Conservation (phyloP, 805 yeast species). For the Ogataea ramenticola region DNA sequence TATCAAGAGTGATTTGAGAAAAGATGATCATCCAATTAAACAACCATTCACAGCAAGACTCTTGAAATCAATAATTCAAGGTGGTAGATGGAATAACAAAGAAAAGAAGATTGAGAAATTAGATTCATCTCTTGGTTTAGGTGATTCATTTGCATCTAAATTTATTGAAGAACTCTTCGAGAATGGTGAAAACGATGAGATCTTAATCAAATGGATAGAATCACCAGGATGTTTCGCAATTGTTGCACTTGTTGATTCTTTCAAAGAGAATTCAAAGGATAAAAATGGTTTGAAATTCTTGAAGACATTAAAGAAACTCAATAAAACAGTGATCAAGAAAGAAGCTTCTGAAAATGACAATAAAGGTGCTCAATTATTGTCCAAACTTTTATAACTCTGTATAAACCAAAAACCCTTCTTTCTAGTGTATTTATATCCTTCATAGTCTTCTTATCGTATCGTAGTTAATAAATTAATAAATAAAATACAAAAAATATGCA, state of each 20-base stretch:
- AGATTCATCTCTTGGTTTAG: constrained; percentile 35
- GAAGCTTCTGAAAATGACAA: constrained; percentile 34
- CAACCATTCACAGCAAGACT: constrained; percentile 71
- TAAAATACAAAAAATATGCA: no score
- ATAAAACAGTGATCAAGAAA: constrained; percentile 32
- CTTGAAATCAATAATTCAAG: constrained; percentile 71
- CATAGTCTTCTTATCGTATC: no score
- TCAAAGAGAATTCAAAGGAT: constrained; percentile 34
- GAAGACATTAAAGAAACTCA: constrained; percentile 45
- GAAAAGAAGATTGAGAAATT: constrained; percentile 41
- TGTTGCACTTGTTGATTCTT: constrained; percentile 69
- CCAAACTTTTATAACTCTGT: constrained; percentile 25
- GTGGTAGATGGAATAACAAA: constrained; percentile 74
- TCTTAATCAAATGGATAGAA: constrained; percentile 60
- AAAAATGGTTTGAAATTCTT: constrained; percentile 38
- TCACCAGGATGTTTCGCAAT: constrained; percentile 72
- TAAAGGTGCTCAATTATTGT: constrained; percentile 57
- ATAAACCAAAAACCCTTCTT: neutral
- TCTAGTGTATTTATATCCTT: no score
- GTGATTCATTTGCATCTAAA: constrained; percentile 51
- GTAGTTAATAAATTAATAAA: no score
- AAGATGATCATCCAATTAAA: constrained; percentile 60
- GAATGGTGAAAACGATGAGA: constrained; percentile 45
- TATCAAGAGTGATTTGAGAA: constrained; percentile 59
- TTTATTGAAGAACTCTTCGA: constrained; percentile 35